Conservation (phyloP, 2,329 filamentous ascomycete species). For the Zymoseptoria brevis region DNA sequence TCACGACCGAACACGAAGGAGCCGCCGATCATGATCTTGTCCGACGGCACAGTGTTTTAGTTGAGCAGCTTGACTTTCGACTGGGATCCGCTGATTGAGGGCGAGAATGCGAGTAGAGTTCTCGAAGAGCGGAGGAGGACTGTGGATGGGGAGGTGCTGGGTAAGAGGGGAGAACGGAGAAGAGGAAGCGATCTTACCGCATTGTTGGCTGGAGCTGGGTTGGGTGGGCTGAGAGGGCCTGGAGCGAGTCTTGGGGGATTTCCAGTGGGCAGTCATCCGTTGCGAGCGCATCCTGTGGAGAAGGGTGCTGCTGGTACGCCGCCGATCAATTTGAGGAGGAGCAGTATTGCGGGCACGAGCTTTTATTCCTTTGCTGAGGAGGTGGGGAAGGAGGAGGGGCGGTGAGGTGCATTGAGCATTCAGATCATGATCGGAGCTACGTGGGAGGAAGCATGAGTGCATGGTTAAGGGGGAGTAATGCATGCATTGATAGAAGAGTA, state of each 20-base stretch:
- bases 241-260: neutral
- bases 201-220: neutral
- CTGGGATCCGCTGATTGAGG: slow-evolving; percentile 11
- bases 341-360: neutral
- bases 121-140: neutral
- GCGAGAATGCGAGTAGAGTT: neutral
- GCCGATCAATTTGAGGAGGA: neutral
- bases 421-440: neutral
- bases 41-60: slow-evolving; percentile 92
- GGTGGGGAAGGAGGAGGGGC: neutral
- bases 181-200: neutral
- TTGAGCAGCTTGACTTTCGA: slow-evolving; percentile 23
- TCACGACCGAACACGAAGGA: slow-evolving; percentile 93
- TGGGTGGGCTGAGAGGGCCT: neutral
- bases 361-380: neutral
- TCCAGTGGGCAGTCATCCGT: slow-evolving; percentile 12
- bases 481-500: neutral
- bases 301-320: neutral
- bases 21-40: slow-evolving; percentile 90
- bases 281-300: slow-evolving; percentile 19
- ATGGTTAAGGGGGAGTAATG: neutral
- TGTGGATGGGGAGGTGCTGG: neutral
- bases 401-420: neutral
- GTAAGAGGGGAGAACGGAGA: neutral
- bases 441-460: neutral